These are phyloP conservation scores for Coemansia sp. DNA, from an alignment of 192 early-diverging fungal genomes.

Conservation along the genomic window DNA sequence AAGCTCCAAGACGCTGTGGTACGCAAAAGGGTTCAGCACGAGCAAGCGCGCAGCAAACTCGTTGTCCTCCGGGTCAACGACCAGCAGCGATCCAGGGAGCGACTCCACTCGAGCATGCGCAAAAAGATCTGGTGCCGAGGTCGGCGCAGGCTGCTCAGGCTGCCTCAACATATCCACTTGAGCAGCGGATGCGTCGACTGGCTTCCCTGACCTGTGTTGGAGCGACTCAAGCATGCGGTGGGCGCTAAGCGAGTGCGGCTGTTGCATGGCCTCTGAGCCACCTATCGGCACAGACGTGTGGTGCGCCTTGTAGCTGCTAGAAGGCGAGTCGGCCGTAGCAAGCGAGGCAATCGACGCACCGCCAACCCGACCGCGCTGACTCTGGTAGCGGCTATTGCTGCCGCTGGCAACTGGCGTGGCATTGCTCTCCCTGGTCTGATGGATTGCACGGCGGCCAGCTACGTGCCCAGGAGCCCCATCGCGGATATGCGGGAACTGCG, in stretches of 20 bases:
- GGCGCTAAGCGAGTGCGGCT: background rate
- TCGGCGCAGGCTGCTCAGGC: background rate
- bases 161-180: background rate
- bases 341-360: slow-evolving; percentile 20
- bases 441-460: background rate
- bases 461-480: background rate
- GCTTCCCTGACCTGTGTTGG: background rate
- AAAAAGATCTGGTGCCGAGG: slow-evolving; percentile 20
- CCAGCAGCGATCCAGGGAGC: slow-evolving; percentile 35
- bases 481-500: background rate
- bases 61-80: slow-evolving; percentile 36
- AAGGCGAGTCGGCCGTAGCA: slow-evolving; percentile 1
- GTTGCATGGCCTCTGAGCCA: background rate
- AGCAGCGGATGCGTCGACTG: background rate
- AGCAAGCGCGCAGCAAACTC: slow-evolving; percentile 37
- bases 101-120: slow-evolving; percentile 32
- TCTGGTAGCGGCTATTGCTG: slow-evolving; percentile 10
- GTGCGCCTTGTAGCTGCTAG: slow-evolving; percentile 1
- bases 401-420: background rate
- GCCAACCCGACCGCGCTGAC: slow-evolving; percentile 23
- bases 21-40: slow-evolving; percentile 49
- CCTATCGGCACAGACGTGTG: background rate
- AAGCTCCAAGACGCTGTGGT: slow-evolving; percentile 43
- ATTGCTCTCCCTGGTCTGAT: slow-evolving; percentile 23
- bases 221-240: slow-evolving; percentile 1